Conservation (phyloP, 1,139 yeast species). For the Lizanozyma gosingica region DNA sequence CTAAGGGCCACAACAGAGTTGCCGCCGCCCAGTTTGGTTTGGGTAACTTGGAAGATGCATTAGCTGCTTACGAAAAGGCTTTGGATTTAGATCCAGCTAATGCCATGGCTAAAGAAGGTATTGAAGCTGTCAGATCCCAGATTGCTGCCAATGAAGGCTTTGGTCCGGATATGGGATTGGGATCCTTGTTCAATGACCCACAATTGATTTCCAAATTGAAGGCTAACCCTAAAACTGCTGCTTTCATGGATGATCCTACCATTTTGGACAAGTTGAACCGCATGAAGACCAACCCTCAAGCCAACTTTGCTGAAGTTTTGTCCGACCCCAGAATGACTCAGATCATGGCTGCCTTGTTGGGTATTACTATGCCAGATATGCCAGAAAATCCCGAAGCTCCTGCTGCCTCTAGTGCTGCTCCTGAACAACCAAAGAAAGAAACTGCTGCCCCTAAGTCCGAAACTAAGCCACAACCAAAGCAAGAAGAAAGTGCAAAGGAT, state of each 20-base stretch:
- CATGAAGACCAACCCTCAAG: conserved; percentile 67
- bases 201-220: conserved; percentile 65
- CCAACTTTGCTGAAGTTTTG: conserved; percentile 54
- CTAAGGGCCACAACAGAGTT: conserved; percentile 88
- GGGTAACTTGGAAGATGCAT: conserved; percentile 66
- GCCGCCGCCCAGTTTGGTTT: conserved; percentile 91
- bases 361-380: conserved; percentile 50
- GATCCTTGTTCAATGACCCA: conserved; percentile 75
- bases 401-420: conserved; percentile 8
- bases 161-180: conserved; percentile 68
- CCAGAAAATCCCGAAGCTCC: conserved; percentile 15
- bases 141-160: conserved; percentile 19
- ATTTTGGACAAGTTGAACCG: conserved; percentile 64
- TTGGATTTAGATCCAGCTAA: conserved; percentile 74
- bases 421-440: conserved; percentile 4
- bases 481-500: conserved; percentile 15
- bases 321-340: conserved; percentile 85
- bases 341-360: conserved; percentile 79
- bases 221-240: conserved; percentile 80
- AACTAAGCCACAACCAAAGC: conserved; percentile 12
- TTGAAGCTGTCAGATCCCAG: conserved; percentile 46
- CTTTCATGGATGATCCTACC: conserved; percentile 78
- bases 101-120: conserved; percentile 82
- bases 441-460: conserved; percentile 10
- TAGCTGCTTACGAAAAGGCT: conserved; percentile 67